Base-by-base conservation (phyloP, 2,329 filamentous ascomycete species). In the Periconia sp. region DNA sequence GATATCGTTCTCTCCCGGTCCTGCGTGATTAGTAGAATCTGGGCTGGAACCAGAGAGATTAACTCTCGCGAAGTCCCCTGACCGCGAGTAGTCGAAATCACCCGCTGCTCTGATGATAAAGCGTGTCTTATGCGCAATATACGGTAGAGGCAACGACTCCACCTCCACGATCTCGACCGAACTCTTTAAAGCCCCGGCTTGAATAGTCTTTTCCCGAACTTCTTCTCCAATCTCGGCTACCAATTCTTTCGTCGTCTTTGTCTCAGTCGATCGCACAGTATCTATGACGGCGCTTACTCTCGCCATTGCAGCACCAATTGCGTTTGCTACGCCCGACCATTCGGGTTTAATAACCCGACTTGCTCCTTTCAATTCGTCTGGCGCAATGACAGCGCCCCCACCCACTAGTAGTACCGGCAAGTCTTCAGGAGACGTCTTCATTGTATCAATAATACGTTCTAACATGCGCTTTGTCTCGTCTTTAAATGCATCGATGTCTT, bases 241-340 rank as follows among this genome's bases (percentile, higher is more conserved):
- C 8, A 69, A 23, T 19, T 68, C 65, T 38, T 66, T 69, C 6
- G 57, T 48, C 2, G 50, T 61, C 10, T 57, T 61, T 40, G 64
- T 62, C 26, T 71, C 67, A 0, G 66, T 71, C 2, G 66, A 70
- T 35, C 70, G 65, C 5, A 75, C 59, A 0, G 68, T 73, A 9
- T 72, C 65, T 1, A 78, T 76, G 12, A 66, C 57, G 22, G 59
- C 56, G 44, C 79, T 83, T 2, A 86, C 81, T 26, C 80, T 71
- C 1, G 82, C 81, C 43, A 82, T 83, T 1, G 83, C 83, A 7
- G 83, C 83, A 2, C 83, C 83, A 8, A 86, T 82, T 0, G 83
- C 83, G 55, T 86, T 86, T 7, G 84, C 83, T 2, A 86, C 80
- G 3, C 76, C 77, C 2, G 80, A 78, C 70, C 76, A 83, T 28